phyloP scores from a whole-genome alignment of 306 rosid genomes.

The Ochetophila trinervis region DNA sequence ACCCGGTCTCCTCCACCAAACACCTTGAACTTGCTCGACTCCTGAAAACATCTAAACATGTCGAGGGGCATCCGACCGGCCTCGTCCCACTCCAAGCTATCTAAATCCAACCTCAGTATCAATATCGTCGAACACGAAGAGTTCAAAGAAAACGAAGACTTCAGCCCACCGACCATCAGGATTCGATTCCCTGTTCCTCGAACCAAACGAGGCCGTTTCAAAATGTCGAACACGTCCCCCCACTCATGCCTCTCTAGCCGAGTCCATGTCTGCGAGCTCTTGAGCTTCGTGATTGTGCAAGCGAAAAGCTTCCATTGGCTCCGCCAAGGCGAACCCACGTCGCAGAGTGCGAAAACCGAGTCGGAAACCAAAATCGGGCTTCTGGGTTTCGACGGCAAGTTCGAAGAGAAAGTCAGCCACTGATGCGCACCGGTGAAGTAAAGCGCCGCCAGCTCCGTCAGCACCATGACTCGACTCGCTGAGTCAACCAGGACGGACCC shows the following conservation, averaged over 20 bases:
- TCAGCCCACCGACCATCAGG: constrained; percentile 82
- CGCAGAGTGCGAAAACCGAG: constrained; percentile 72
- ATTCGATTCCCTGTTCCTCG: constrained; percentile 52
- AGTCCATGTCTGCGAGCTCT: constrained; percentile 48
- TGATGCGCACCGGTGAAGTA: constrained; percentile 44
- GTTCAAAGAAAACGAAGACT: constrained; percentile 64
- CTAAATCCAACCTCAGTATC: constrained; percentile 67
- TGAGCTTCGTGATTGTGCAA: constrained; percentile 33
- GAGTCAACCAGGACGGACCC: constrained; percentile 81
- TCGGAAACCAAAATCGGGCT: constrained; percentile 64
- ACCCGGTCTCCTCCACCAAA: constrained; percentile 69
- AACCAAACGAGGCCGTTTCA: constrained; percentile 73
- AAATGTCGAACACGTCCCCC: constrained; percentile 86
- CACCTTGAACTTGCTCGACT: constrained; percentile 76
- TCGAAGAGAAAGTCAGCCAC: constrained; percentile 79
- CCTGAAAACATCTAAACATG: constrained; percentile 73
- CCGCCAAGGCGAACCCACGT: constrained; percentile 91
- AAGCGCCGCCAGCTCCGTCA: constrained; percentile 80
- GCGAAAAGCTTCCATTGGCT: constrained; percentile 80
- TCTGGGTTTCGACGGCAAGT: constrained; percentile 83
- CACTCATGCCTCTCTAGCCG: constrained; percentile 66
- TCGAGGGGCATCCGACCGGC: constrained; percentile 81
- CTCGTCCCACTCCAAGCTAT: constrained; percentile 73
- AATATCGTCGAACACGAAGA: constrained; percentile 74
- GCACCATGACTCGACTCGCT: constrained; percentile 64